Base-by-base conservation (phyloP, 768 basidiomycete genomes). In the Xanthoconium stramineum region DNA sequence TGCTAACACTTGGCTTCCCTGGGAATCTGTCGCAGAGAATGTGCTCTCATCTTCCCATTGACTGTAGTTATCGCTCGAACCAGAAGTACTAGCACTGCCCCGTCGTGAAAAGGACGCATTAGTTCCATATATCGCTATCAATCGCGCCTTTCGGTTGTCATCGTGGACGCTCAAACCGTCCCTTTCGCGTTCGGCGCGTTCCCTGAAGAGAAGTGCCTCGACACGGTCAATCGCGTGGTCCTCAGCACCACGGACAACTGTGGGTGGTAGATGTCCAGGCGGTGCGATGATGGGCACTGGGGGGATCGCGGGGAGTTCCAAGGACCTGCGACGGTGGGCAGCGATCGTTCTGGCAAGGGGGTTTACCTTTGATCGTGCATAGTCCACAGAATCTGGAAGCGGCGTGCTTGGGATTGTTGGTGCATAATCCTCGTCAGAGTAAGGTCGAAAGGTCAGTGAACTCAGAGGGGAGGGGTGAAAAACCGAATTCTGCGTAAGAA, bases 241-340 rank as follows among this genome's bases (percentile, higher is more conserved):
- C 47, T 80, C 80, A 1, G 53, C 50, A 20, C 71, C 75, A 17
- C 28, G 47, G 15, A 69, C 37, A 0, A 24, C 2, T 0, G 50
- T 75, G 72, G 28, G 62, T 37, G 7, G 70, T 57, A 28, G 68
- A 63, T 9, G 72, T 65, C 62, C 48, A 0, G 84, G 82, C 2
- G 84, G 84, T 5, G 82, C 82, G 14, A 85, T 80, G 52, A 83
- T 75, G 0, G 84, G 83, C 0, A 84, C 76, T 0, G 61, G 53
- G 6, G 64, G 60, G 6, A 64, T 70, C 10, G 19, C 3, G 1
- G 57, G 50, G 1, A 42, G 20, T 2, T 45, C 45, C 9, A 29
- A 15, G n/a, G 53, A 56, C 28, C 38, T 35, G 17, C 15, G 48
- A 5, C 47, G 52, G 14, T 60, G 55, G 10, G 61, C 6, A 9